Conservation (phyloP, 140 eudicot species). For the Senecio squalidus region DNA sequence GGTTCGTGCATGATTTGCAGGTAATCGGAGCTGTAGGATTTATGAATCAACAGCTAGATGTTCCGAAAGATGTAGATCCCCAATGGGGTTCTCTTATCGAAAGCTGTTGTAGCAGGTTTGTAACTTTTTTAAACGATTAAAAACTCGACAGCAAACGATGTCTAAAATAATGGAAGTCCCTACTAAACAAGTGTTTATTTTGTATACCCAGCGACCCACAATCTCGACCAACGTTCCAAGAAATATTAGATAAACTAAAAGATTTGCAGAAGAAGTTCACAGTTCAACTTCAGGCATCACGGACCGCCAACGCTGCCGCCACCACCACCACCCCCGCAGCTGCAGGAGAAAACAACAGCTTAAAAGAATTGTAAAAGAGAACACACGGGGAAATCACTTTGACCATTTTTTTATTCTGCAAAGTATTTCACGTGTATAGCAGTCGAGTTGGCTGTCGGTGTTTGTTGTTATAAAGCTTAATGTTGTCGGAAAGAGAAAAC, state of each 20-base stretch:
- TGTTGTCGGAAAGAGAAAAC: background rate
- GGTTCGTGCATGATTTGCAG: slow-evolving; percentile 32
- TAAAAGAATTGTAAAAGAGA: slow-evolving; percentile 19
- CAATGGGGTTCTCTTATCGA: slow-evolving; percentile 79
- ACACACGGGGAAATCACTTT: slow-evolving; percentile 17
- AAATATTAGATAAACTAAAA: slow-evolving; percentile 73
- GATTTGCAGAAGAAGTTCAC: slow-evolving; percentile 58
- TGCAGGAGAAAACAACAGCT: slow-evolving; percentile 19
- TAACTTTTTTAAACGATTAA: background rate
- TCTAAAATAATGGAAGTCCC: background rate
- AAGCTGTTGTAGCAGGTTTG: slow-evolving; percentile 85
- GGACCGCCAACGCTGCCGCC: slow-evolving; percentile 24
- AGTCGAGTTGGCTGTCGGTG: background rate
- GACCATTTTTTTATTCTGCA: slow-evolving; percentile 17
- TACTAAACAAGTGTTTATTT: background rate
- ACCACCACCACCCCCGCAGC: slow-evolving; percentile 8
- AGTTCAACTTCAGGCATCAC: slow-evolving; percentile 50
- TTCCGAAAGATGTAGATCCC: slow-evolving; percentile 84
- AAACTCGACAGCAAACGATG: background rate
- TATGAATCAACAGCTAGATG: slow-evolving; percentile 84
- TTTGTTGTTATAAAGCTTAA: slow-evolving; percentile 6
- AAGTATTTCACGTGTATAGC: slow-evolving; percentile 21
- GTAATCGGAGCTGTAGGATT: slow-evolving; percentile 95
- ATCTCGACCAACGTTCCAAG: slow-evolving; percentile 84
- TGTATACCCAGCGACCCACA: slow-evolving; percentile 61